Base-by-base conservation (phyloP, 352 stramenopile genomes). In the Aphanomyces astaci region DNA sequence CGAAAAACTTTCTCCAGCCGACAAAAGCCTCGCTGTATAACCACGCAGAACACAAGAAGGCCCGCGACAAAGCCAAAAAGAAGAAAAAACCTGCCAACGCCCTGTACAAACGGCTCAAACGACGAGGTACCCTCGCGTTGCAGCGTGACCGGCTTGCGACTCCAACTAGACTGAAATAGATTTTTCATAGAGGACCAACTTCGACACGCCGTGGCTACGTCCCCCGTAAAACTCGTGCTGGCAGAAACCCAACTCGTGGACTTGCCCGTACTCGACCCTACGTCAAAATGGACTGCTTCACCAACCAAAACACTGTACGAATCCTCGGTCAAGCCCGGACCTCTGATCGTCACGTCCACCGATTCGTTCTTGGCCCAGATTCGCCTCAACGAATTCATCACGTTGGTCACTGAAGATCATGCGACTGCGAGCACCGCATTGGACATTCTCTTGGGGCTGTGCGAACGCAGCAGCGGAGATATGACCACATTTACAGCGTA, bases 341-440 rank as follows among this genome's bases (percentile, higher is more conserved):
- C 48, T 33, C 33, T 32, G 2, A 10, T 19, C 7, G 33, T 27
- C 57, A 57, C 57, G 5, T 52, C 43, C 24, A 59, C 60, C 11
- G 63, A 70, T 4, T 27, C 49, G 3, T 94, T 94, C 27, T 70
- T 94, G 27, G 78, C 86, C 24, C 75, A 80, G 1, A 64, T 94
- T 10, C 82, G 81, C 0, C 79, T 92, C 17, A 75, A 72, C 0
- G 77, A 94, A 32, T 94, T 94, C 43, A 54, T 90, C 5, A 88
- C 66, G 22, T 81, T 92, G 52, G 80, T 84, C 7, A 74, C 88
- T 51, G 86, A 94, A 59, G 83, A 91, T 56, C 79, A 89, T 31
- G 89, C 82, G 28, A 94, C 86, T 7, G 80, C 84, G 0, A 25
- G 84, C 28, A 92, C 86, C n/a, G 86, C 84, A 19, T 65, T 94